These are phyloP conservation scores for Anisogramma anomala DNA, from an alignment of 2,329 filamentous ascomycete genomes.

Conservation along the genomic window DNA sequence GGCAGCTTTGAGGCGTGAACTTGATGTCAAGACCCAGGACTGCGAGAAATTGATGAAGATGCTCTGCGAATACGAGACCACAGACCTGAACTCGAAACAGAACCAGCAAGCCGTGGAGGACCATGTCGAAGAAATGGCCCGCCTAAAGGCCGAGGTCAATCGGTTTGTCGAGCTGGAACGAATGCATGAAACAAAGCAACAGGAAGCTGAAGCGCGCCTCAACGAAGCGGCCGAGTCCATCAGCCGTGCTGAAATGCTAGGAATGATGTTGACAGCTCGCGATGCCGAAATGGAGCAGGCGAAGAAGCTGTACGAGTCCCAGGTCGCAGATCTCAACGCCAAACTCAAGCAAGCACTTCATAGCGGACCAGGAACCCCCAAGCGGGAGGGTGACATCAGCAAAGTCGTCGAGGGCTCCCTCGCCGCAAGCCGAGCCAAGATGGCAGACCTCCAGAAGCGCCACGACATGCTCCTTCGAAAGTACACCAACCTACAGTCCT, in stretches of 20 bases:
- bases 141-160: conserved; percentile 46
- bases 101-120: conserved; percentile 52
- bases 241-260: conserved; percentile 46
- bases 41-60: conserved; percentile 52
- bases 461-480: conserved; percentile 38
- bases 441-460: conserved; percentile 42
- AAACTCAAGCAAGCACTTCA: conserved; percentile 30
- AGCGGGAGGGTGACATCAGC: conserved; percentile 20
- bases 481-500: conserved; percentile 40
- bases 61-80: conserved; percentile 57
- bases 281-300: conserved; percentile 35
- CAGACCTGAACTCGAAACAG: conserved; percentile 52
- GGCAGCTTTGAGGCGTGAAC: conserved; percentile 43
- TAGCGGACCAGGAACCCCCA: conserved; percentile 11
- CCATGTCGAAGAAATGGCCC: conserved; percentile 47
- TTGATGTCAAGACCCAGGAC: conserved; percentile 48
- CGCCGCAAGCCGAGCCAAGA: conserved; percentile 40
- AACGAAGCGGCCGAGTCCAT: conserved; percentile 48
- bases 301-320: conserved; percentile 33
- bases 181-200: conserved; percentile 52
- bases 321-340: conserved; percentile 35
- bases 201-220: conserved; percentile 44
- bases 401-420: conserved; percentile 34
- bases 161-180: conserved; percentile 50
- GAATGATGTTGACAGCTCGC: conserved; percentile 42